phyloP scores from a whole-genome alignment of 192 early-diverging fungal genomes.

The Podila epigama region DNA sequence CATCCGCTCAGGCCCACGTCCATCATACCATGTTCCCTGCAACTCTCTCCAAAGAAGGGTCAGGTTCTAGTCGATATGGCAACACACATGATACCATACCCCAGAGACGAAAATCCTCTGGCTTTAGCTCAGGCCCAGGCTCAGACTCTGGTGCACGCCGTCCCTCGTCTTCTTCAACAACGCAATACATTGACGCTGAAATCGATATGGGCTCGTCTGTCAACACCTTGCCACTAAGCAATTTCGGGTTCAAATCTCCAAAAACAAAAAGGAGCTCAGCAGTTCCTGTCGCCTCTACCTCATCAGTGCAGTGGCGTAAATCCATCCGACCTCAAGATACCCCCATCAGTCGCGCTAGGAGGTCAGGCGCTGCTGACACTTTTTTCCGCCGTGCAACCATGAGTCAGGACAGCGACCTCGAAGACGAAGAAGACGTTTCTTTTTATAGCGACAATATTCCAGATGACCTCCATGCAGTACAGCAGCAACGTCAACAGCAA shows the following conservation, averaged over 20 bases:
- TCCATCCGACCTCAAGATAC: background rate
- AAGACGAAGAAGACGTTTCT: background rate
- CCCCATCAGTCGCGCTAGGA: background rate
- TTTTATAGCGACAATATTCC: background rate
- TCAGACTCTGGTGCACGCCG: too few species aligned
- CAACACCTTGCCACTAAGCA: background rate
- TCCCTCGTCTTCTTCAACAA: background rate
- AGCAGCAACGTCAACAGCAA: background rate
- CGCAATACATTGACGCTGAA: slow-evolving; percentile 18
- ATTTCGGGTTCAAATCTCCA: background rate
- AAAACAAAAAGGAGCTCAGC: too few species aligned
- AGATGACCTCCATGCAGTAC: background rate
- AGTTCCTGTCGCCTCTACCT: background rate
- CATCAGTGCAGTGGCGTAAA: background rate
- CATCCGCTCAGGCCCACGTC: slow-evolving; percentile 12
- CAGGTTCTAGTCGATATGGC: background rate
- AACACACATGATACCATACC: background rate
- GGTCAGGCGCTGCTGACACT: background rate
- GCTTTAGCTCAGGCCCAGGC: too few species aligned
- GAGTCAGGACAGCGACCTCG: background rate
- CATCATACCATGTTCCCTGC: background rate
- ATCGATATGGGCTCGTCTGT: background rate
- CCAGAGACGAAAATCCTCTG: slow-evolving; percentile 1
- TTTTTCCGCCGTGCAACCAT: background rate
- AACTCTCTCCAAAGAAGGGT: slow-evolving; percentile 1